Percentiles rank a stretch among this genome's conserved stretches.
These are phyloP conservation scores for Glarea lozoyensis DNA, from an alignment of 495 filamentous ascomycete genomes.

Conservation along the genomic window DNA sequence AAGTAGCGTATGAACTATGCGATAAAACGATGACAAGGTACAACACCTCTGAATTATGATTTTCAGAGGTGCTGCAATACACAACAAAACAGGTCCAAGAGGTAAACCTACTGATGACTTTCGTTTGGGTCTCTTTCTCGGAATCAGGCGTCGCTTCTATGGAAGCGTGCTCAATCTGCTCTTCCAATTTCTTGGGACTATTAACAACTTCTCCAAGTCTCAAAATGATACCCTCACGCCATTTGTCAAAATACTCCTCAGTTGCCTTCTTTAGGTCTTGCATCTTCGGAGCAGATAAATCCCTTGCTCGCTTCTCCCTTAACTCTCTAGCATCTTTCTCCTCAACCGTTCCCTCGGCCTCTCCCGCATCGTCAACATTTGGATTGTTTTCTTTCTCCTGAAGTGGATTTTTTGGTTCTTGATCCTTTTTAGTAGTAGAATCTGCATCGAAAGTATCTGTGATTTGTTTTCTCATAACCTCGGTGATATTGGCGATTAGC, in stretches of 20 bases:
- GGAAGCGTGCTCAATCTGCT: slow-evolving; percentile 11
- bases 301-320: slow-evolving; percentile 20
- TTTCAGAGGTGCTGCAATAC: no score
- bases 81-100: neutral
- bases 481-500: slow-evolving; percentile 34
- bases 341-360: slow-evolving; percentile 19
- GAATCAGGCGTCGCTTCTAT: slow-evolving; percentile 8
- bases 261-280: slow-evolving; percentile 24
- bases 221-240: slow-evolving; percentile 23
- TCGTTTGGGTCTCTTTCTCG: slow-evolving; percentile 20
- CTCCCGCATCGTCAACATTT: slow-evolving; percentile 13
- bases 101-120: slow-evolving; percentile 2
- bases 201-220: slow-evolving; percentile 25
- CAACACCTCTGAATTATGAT: no score
- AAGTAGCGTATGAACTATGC: no score
- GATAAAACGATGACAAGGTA: no score
- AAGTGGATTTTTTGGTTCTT: slow-evolving; percentile 18
- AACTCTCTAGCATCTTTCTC: slow-evolving; percentile 24
- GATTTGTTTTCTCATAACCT: slow-evolving; percentile 39
- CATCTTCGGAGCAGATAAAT: slow-evolving; percentile 28
- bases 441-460: slow-evolving; percentile 35
- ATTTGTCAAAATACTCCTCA: slow-evolving; percentile 25
- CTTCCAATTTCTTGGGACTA: slow-evolving; percentile 13
- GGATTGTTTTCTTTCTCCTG: slow-evolving; percentile 24
- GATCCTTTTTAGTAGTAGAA: slow-evolving; percentile 17